Evolutionary conservation across 129 eudicot genomes (phyloP).

Genomic region (Gnaphalium uliginosum): DNA sequence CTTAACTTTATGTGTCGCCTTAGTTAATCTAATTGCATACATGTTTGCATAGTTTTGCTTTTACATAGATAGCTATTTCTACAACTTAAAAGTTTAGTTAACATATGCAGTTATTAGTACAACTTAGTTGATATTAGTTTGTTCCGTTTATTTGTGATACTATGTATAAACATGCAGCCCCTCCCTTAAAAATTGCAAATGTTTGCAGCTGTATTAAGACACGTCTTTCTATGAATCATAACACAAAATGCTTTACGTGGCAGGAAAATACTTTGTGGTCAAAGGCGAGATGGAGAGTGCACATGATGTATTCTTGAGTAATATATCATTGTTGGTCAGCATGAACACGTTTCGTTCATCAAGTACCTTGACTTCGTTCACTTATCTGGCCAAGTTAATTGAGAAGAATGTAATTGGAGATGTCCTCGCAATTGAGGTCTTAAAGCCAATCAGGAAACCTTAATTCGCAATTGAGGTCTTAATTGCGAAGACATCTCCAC

Average conservation of each 20-base stretch:
- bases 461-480: conserved; percentile 47
- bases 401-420: conserved; percentile 47
- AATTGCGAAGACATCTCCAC: too few relatives aligned
- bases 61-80: too few relatives aligned
- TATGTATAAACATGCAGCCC: too few relatives aligned
- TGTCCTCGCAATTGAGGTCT: conserved; percentile 44
- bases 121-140: too few relatives aligned
- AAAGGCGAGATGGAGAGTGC: conserved; percentile 45
- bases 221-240: neutral
- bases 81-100: too few relatives aligned
- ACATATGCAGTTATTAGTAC: too few relatives aligned
- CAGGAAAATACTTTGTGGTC: conserved; percentile 50
- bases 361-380: conserved; percentile 26
- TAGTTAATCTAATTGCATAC: too few relatives aligned
- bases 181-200: too few relatives aligned
- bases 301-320: conserved; percentile 37
- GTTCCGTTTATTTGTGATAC: too few relatives aligned
- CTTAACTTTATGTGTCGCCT: too few relatives aligned
- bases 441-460: too few relatives aligned
- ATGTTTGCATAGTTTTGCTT: too few relatives aligned
- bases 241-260: conserved; percentile 5
- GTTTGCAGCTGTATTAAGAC: neutral
- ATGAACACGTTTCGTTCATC: conserved; percentile 33
- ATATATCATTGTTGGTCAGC: conserved; percentile 47
- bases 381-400: conserved; percentile 34